Conservation (phyloP, 2,329 filamentous ascomycete genomes). For the Aschersonia sp. region DNA sequence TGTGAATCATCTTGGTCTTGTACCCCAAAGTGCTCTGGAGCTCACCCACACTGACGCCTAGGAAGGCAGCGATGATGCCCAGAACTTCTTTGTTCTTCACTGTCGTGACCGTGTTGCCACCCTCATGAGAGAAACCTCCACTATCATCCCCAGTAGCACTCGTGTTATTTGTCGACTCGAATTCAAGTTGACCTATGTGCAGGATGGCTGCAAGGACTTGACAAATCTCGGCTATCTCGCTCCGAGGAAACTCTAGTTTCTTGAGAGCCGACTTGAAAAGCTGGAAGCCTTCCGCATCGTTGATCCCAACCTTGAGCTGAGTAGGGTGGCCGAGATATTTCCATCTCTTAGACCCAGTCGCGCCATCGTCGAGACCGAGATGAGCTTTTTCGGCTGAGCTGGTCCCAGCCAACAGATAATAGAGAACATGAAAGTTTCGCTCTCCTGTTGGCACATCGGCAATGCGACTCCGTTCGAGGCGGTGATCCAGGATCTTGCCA, state of each 20-base stretch:
- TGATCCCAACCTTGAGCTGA: conserved; percentile 92
- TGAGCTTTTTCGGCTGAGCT: conserved; percentile 82
- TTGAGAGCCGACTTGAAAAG: conserved; percentile 92
- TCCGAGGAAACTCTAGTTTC: conserved; percentile 84
- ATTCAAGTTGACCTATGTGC: conserved; percentile 96
- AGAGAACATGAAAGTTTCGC: conserved; percentile 89
- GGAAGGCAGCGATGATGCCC: conserved; percentile 77
- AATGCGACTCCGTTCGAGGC: conserved; percentile 82
- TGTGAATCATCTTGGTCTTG: conserved; percentile 91
- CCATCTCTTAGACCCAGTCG: conserved; percentile 62
- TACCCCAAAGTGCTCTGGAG: conserved; percentile 83
- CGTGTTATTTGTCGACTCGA: conserved; percentile 68
- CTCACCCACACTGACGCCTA: conserved; percentile 68
- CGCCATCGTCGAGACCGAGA: conserved; percentile 43
- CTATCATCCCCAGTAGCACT: conserved; percentile 75
- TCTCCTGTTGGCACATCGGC: conserved; percentile 88
- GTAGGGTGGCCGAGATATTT: conserved; percentile 92
- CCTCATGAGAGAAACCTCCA: conserved; percentile 91
- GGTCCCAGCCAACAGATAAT: conserved; percentile 88
- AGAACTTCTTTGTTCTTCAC: conserved; percentile 92
- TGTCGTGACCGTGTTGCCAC: conserved; percentile 68
- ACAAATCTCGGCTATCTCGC: conserved; percentile 92
- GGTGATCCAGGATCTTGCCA: conserved; percentile 86
- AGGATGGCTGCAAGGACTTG: conserved; percentile 86
- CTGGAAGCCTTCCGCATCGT: conserved; percentile 89